phyloP scores from a whole-genome alignment of 305 asterid species.

The Rubia balearica region DNA sequence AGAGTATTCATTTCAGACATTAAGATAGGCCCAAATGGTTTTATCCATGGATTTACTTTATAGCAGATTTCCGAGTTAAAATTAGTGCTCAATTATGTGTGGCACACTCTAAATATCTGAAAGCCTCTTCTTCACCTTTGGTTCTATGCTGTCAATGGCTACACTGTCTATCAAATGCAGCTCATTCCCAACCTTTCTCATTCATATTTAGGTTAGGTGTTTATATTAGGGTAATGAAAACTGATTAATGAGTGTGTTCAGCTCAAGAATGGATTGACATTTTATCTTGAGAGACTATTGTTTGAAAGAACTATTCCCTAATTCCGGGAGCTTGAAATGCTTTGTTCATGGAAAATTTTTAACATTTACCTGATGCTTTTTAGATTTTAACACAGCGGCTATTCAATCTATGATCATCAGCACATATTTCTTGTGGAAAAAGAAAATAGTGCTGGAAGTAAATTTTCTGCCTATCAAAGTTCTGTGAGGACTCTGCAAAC shows the following conservation, averaged over 20 bases:
- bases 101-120: not conserved
- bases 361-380: not conserved
- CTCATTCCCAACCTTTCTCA: slow-evolving; percentile 1
- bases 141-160: not conserved
- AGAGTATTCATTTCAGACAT: too few relatives aligned
- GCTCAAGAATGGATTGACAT: not conserved
- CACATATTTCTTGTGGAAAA: not conserved
- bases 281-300: not conserved
- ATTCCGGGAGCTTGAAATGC: not conserved
- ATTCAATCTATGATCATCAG: not conserved
- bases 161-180: not conserved
- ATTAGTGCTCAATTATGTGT: not conserved
- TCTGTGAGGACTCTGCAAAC: not conserved
- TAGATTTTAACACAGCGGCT: not conserved
- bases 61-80: not conserved
- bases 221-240: not conserved
- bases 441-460: not conserved
- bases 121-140: not conserved
- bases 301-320: not conserved
- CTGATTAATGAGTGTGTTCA: not conserved
- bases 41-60: too few relatives aligned
- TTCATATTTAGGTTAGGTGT: not conserved
- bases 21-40: too few relatives aligned
- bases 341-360: not conserved
- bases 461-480: not conserved